Conservation (phyloP, 2,329 filamentous ascomycete genomes). For the Chaetomiaceae sp. region DNA sequence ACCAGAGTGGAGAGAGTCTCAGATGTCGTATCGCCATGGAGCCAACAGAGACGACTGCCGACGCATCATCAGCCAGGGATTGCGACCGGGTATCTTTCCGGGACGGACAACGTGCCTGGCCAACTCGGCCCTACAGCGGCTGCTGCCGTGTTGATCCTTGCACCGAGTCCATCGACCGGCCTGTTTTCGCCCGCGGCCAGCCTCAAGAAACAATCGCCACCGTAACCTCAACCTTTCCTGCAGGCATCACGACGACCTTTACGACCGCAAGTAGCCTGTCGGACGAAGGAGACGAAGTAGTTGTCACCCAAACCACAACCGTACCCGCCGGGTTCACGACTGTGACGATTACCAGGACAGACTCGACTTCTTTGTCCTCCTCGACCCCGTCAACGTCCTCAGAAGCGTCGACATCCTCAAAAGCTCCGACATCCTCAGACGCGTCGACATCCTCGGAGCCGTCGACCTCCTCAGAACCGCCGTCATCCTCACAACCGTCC, state of each 20-base stretch:
- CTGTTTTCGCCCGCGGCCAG: constrained; percentile 14
- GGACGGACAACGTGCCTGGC: constrained; percentile 14
- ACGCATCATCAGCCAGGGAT: constrained; percentile 3
- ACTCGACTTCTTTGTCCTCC: too few species aligned
- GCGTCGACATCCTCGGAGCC: constrained; percentile 5
- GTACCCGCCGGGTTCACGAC: too few species aligned
- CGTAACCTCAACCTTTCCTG: neutral
- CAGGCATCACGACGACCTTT: too few species aligned
- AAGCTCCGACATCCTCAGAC: neutral
- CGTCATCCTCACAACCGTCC: neutral
- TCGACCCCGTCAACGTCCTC: too few species aligned
- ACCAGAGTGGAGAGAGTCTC: constrained; percentile 4
- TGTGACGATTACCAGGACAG: too few species aligned
- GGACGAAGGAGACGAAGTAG: too few species aligned
- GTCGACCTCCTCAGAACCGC: neutral
- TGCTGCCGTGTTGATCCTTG: constrained; percentile 47
- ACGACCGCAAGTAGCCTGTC: too few species aligned
- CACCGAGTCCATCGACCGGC: constrained; percentile 29
- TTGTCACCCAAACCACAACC: too few species aligned
- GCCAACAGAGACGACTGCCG: neutral
- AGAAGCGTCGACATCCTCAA: too few species aligned
- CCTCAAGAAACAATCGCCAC: neutral
- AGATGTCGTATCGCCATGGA: constrained; percentile 4
- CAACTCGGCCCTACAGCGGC: constrained; percentile 32
- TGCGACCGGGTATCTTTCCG: constrained; percentile 17